Evolutionary conservation across 768 basidiomycete genomes (phyloP).

Genomic region (Lactarius sanguifluus): DNA sequence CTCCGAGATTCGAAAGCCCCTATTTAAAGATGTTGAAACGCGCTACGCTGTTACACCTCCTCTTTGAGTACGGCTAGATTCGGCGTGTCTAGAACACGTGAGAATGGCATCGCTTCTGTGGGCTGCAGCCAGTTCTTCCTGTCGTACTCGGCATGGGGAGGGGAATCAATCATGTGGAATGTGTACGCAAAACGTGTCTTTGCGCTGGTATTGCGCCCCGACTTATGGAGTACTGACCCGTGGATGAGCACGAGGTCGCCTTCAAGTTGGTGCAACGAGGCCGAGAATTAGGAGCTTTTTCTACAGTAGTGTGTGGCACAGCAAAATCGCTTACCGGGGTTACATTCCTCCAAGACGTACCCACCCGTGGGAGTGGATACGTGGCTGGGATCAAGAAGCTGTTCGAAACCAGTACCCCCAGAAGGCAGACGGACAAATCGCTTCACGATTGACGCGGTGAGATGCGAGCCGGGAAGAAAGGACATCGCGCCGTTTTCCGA

Average conservation of each 20-base stretch:
- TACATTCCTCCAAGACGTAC: constrained; percentile 69
- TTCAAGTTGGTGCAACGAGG: constrained; percentile 33
- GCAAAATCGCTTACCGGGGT: constrained; percentile 53
- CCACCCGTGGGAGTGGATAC: constrained; percentile 39
- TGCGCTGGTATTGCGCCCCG: constrained; percentile 77
- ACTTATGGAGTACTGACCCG: constrained; percentile 89
- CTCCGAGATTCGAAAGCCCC: too few relatives aligned
- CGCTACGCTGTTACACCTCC: constrained; percentile 16
- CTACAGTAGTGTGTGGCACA: background rate
- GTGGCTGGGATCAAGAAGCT: constrained; percentile 45
- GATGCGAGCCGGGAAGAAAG: constrained; percentile 90
- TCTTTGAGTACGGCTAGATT: constrained; percentile 30
- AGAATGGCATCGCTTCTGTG: constrained; percentile 79
- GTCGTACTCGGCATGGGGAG: constrained; percentile 71
- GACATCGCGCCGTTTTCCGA: constrained; percentile 79
- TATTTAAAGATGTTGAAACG: background rate
- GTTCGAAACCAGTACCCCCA: constrained; percentile 85
- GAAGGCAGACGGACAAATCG: constrained; percentile 78
- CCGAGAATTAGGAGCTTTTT: background rate
- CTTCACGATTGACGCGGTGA: constrained; percentile 67
- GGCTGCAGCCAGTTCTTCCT: constrained; percentile 96
- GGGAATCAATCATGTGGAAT: constrained; percentile 90
- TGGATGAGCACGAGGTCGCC: constrained; percentile 95
- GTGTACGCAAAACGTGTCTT: constrained; percentile 92
- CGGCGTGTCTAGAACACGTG: constrained; percentile 47